Base-by-base conservation (phyloP, 768 basidiomycete genomes). In the Amanita jacksonii region DNA sequence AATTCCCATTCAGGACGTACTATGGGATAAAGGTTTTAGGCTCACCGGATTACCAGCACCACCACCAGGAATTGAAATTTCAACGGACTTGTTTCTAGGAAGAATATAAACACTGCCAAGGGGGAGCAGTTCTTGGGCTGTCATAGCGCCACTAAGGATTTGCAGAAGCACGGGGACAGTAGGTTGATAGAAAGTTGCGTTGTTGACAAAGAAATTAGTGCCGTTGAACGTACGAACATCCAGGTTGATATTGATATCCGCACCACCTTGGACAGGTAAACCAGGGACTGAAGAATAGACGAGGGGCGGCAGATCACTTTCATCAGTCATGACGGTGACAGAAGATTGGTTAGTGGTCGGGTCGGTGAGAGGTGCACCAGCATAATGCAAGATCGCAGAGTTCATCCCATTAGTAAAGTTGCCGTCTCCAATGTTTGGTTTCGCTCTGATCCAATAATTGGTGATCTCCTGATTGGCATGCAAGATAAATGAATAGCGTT, bases 161-260 rank as follows among this genome's bases (percentile, higher is more conserved):
- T 81, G 79, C 15, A 79, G 66, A 8, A 81, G 64, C 10, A 77
- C 69, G 0, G 79, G 77, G 0, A 68, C 58, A 0, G 64, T 61
- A 0, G 77, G 77, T 1, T 65, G 55, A 5, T 35, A 34, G 45
- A 61, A 70, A 1, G 53, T 38, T 0, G 50, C 54, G 4, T 57
- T 57, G 39, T 70, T 68, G 16, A 67, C 51, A 1, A 38, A 52
- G 48, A 61, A 65, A 12, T 36, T 32, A 13, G 32, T 30, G 22
- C 20, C 2, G 22, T 51, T 46, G 31, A 58, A 53, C 5, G 42
- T 42, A n/a, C n/a, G n/a, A 9, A 60, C 35, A 7, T 41, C 49
- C 8, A 62, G 34, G 16, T 52, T 52, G 4, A 55, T 18, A 16
- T 27, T 18, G 27, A 61, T 53, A 33, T 64, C 61, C 10, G 56